These are phyloP conservation scores for Cichorium intybus DNA, from an alignment of 140 eudicot species.

Conservation along the genomic window DNA sequence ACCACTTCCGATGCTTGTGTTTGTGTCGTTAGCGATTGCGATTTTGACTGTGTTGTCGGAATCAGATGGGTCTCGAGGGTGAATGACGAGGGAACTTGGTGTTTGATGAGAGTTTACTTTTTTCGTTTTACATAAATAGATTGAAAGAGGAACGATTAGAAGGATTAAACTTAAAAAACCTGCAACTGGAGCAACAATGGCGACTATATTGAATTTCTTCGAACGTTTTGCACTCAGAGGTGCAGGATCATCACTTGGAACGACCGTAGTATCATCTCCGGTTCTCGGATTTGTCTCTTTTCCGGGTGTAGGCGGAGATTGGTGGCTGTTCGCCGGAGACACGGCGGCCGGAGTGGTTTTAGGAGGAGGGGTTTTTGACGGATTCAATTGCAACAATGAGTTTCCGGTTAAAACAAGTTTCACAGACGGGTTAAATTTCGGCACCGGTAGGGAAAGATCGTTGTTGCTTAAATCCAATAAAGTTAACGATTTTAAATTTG, in stretches of 20 bases:
- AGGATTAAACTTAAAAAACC: constrained; percentile 37
- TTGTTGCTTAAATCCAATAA: constrained; percentile 74
- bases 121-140: constrained; percentile 58
- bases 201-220: constrained; percentile 35
- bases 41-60: constrained; percentile 49
- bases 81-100: constrained; percentile 64
- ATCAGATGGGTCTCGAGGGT: constrained; percentile 65
- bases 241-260: constrained; percentile 3
- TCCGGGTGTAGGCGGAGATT: constrained; percentile 34
- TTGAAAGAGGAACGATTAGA: constrained; percentile 47
- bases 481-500: constrained; percentile 56
- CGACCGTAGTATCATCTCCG: neutral
- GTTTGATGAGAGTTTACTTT: constrained; percentile 37
- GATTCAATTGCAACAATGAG: constrained; percentile 44
- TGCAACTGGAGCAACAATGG: constrained; percentile 49
- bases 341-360: constrained; percentile 27
- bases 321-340: constrained; percentile 20
- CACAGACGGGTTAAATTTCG: constrained; percentile 47
- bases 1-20: constrained; percentile 36
- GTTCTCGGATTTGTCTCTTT: constrained; percentile 14
- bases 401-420: constrained; percentile 55
- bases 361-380: constrained; percentile 31
- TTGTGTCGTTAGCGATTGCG: constrained; percentile 43
- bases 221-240: constrained; percentile 19
- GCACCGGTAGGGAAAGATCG: constrained; percentile 73